Evolutionary conservation across 176 grass and related monocot genomes (phyloP).

Genomic region (Secale cereale): DNA sequence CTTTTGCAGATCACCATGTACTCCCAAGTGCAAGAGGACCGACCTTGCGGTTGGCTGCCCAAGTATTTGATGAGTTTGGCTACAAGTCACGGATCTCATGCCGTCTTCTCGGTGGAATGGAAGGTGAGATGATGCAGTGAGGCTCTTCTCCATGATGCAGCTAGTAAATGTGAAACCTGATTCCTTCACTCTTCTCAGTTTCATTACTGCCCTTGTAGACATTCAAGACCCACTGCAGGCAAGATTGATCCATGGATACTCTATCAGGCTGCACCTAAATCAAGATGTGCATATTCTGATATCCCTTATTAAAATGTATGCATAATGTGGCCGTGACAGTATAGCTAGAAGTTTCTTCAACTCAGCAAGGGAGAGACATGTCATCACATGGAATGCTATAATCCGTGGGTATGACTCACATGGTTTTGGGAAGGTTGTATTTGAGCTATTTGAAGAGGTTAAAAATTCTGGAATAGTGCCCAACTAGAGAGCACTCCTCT

Average conservation of each 20-base stretch:
- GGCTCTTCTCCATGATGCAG: slow-evolving; percentile 47
- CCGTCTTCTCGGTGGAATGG: slow-evolving; percentile 58
- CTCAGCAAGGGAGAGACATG: slow-evolving; percentile 34
- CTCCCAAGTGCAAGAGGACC: slow-evolving; percentile 41
- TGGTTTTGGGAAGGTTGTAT: slow-evolving; percentile 40
- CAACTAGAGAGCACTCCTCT: slow-evolving; percentile 45
- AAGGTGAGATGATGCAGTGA: slow-evolving; percentile 42
- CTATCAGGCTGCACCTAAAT: slow-evolving; percentile 38
- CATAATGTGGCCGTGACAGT: neutral
- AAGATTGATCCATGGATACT: slow-evolving; percentile 55
- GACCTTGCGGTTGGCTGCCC: slow-evolving; percentile 22
- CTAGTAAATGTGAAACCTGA: slow-evolving; percentile 37
- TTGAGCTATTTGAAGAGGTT: slow-evolving; percentile 59
- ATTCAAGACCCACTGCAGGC: slow-evolving; percentile 44
- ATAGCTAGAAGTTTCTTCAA: slow-evolving; percentile 46
- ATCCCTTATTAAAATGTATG: too few species aligned
- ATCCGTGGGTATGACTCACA: slow-evolving; percentile 58
- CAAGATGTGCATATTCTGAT: slow-evolving; percentile 39
- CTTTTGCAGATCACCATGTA: slow-evolving; percentile 43
- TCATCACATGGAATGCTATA: slow-evolving; percentile 56
- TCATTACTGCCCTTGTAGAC: slow-evolving; percentile 45
- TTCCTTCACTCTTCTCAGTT: slow-evolving; percentile 52
- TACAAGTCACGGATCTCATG: slow-evolving; percentile 43
- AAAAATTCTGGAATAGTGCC: slow-evolving; percentile 28
- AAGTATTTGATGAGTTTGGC: slow-evolving; percentile 33